These are phyloP conservation scores for Colletotrichum magnum DNA, from an alignment of 2,329 filamentous ascomycete genomes.

Conservation along the genomic window DNA sequence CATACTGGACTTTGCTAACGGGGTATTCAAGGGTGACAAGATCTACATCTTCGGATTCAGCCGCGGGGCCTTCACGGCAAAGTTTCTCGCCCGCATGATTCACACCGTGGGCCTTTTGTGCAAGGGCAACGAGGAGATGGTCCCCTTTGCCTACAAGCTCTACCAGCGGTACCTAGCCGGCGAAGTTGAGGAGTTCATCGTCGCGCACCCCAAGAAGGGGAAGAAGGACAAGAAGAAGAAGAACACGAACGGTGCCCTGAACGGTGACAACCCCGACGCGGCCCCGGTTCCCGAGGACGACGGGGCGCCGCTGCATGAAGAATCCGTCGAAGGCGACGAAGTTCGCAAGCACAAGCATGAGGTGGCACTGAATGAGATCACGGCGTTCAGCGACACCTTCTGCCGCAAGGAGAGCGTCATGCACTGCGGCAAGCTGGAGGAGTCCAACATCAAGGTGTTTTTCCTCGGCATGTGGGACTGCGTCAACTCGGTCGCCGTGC, in stretches of 20 bases:
- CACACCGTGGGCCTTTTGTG: constrained; percentile 63
- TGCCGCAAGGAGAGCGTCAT: constrained; percentile 54
- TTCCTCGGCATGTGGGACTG: constrained; percentile 71
- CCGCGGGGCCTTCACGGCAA: constrained; percentile 67
- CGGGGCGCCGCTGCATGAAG: constrained; percentile 44
- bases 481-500: constrained; percentile 64
- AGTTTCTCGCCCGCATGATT: constrained; percentile 67
- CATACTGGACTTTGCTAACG: background rate
- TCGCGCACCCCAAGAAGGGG: constrained; percentile 40
- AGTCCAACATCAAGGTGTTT: constrained; percentile 61
- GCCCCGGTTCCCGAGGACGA: constrained; percentile 42
- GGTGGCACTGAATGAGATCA: constrained; percentile 53
- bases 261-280: background rate
- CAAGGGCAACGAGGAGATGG: constrained; percentile 67
- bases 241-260: background rate
- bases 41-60: constrained; percentile 70
- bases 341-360: constrained; percentile 44
- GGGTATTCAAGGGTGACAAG: constrained; percentile 55
- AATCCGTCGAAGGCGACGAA: constrained; percentile 42
- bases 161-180: constrained; percentile 59
- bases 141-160: constrained; percentile 63
- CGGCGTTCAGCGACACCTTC: constrained; percentile 63
- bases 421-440: constrained; percentile 34
- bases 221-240: constrained; percentile 33
- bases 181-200: constrained; percentile 51